Evolutionary conservation across 2,329 filamentous ascomycete genomes (phyloP), one percentile per base, ranked within the genome.

Genomic region (Cladosporium oxysporum): DNA sequence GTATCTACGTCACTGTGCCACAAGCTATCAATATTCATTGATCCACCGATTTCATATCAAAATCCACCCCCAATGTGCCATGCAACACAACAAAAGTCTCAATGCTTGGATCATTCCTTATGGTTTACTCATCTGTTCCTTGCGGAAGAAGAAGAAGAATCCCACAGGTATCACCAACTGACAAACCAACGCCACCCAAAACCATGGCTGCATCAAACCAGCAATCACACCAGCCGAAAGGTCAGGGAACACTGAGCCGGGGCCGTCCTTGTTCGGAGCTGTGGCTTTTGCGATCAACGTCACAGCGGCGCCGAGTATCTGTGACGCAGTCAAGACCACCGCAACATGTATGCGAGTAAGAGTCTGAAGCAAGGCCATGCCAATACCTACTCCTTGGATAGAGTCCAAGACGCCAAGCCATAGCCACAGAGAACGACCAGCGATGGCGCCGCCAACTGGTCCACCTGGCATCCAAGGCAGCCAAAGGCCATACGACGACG

Each of bases 341-440:
- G 84, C 81, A 57, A 89, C 87, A 71, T 90, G 88, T 71, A 88
- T 81, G 14, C 88, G 78, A 1, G 88, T 90, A 28, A 71, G 55
- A 0, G 87, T 89, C 70, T 88, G 85, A 49, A 90, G 76, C 7
- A 90, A 78, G 59, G 89, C 85, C 87, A 89, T 90, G 62, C 87
- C 87, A 55, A 90, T 83, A 2, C 88, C 87, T 1, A 89, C 83
- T 31, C 87, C 87, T 73, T 90, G 88, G 5, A 90, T 76, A 16
- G 85, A 81, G 70, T 90, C 88, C 5, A 90, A 79, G 4, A 88
- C 82, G 37, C 88, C 87, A 0, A 90, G 82, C 87, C 87, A 90
- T 3, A 90, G 79, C 87, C 88, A 90, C 4, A 89, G 75, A 60
- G 81, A 79, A 31, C 87, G 81, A 1, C 84, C 84, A 3, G 85